Conservation (phyloP, 805 yeast genomes). For the Blastobotrys robertii region DNA sequence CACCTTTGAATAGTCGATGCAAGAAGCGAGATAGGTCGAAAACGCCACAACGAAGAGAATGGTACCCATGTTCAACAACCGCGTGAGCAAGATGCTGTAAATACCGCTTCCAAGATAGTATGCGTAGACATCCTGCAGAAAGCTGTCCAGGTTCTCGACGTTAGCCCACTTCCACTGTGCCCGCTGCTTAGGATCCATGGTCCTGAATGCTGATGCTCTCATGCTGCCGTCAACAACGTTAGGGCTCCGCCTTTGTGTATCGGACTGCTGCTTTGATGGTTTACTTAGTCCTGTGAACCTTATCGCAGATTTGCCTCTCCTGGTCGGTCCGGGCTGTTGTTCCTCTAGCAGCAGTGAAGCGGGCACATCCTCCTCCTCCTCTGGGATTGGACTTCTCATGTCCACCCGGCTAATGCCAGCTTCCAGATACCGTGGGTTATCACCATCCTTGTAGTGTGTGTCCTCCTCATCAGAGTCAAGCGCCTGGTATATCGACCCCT, state of each 20-base stretch:
- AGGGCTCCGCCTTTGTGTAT: neutral
- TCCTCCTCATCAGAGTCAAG: constrained; percentile 1
- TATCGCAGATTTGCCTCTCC: neutral
- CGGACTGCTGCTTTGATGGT: neutral
- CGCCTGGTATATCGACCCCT: constrained; percentile 4
- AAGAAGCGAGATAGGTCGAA: constrained; percentile 69
- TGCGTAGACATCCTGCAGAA: constrained; percentile 68
- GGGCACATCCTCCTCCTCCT: constrained; percentile 1
- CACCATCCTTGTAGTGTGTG: neutral
- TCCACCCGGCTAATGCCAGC: neutral
- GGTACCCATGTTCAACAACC: constrained; percentile 58
- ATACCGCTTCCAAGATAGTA: constrained; percentile 84
- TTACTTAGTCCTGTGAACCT: neutral
- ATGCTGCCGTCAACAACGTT: neutral
- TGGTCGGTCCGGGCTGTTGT: neutral
- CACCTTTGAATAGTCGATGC: constrained; percentile 57
- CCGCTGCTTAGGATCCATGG: constrained; percentile 37
- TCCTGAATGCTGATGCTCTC: neutral
- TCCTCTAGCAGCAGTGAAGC: neutral
- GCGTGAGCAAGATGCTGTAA: constrained; percentile 60
- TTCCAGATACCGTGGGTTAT: neutral
- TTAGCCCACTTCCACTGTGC: constrained; percentile 97
- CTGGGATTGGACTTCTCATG: neutral
- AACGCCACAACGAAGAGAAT: constrained; percentile 71
- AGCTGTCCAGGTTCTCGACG: constrained; percentile 81